These are phyloP conservation scores for Tympanopsis confertula DNA, from an alignment of 2,329 filamentous ascomycete species.

Conservation along the genomic window DNA sequence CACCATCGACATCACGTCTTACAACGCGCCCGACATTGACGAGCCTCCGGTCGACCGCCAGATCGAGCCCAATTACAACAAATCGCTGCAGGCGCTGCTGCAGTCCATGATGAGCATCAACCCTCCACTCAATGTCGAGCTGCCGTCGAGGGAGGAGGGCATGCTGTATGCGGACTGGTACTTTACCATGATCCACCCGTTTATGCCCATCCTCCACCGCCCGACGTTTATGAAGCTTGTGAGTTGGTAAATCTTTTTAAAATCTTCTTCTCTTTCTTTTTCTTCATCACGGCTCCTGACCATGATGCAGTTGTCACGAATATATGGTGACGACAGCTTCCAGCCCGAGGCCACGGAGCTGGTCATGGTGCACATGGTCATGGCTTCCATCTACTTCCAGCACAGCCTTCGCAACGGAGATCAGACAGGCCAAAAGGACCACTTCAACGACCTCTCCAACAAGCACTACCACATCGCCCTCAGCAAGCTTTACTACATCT, in stretches of 20 bases:
- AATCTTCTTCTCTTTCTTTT: constrained; percentile 4
- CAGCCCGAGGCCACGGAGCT: constrained; percentile 50
- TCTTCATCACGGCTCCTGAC: constrained; percentile 7
- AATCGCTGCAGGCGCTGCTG: constrained; percentile 61
- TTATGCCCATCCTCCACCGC: constrained; percentile 67
- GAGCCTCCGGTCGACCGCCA: constrained; percentile 36
- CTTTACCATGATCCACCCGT: constrained; percentile 60
- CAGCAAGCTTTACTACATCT: constrained; percentile 55
- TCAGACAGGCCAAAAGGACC: constrained; percentile 36
- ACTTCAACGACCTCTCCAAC: constrained; percentile 56
- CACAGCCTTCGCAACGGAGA: constrained; percentile 60
- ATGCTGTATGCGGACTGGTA: constrained; percentile 65
- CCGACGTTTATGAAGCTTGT: constrained; percentile 61
- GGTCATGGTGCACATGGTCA: constrained; percentile 67
- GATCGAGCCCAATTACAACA: constrained; percentile 45
- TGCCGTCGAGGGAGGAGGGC: constrained; percentile 54
- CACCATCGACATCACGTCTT: constrained; percentile 67
- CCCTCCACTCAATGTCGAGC: constrained; percentile 38
- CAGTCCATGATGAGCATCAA: constrained; percentile 52
- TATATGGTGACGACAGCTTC: constrained; percentile 61
- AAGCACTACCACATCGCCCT: constrained; percentile 69
- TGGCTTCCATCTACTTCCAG: constrained; percentile 69
- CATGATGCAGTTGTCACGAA: constrained; percentile 36
- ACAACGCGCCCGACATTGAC: constrained; percentile 54
- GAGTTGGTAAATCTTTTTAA: constrained; percentile 14